These are phyloP conservation scores for Isatis lusitanica DNA, from an alignment of 441 rosid genomes.

Conservation along the genomic window DNA sequence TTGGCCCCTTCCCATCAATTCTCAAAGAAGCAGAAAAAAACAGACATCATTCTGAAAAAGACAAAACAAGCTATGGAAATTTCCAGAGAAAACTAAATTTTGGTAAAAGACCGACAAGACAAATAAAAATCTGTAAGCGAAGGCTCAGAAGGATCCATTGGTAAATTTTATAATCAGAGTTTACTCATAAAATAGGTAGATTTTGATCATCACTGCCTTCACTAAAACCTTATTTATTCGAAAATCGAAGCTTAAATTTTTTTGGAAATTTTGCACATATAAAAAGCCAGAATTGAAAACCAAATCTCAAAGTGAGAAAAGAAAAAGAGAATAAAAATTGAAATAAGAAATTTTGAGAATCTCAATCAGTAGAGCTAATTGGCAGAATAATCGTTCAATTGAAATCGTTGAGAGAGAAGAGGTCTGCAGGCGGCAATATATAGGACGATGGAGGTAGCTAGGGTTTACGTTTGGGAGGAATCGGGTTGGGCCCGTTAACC, in stretches of 20 bases:
- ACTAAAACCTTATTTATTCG: background rate
- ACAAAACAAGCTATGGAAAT: too few relatives aligned
- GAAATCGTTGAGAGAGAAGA: background rate
- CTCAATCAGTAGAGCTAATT: background rate
- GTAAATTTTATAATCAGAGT: constrained; percentile 64
- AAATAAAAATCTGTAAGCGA: background rate
- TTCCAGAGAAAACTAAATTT: background rate
- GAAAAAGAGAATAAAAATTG: background rate
- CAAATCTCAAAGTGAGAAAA: background rate
- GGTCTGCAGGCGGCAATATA: background rate
- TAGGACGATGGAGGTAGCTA: constrained; percentile 24
- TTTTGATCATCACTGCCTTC: constrained; percentile 63
- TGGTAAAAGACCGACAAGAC: background rate
- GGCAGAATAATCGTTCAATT: background rate
- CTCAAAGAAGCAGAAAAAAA: background rate
- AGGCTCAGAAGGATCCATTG: constrained; percentile 99
- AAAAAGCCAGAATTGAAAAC: background rate
- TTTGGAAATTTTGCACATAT: background rate
- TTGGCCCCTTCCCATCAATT: constrained; percentile 37
- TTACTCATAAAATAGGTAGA: constrained; percentile 88
- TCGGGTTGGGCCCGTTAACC: background rate
- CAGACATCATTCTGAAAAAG: background rate
- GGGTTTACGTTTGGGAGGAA: constrained; percentile 14
- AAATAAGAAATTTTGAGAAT: background rate
- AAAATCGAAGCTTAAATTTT: background rate